Percentiles rank a stretch among this genome's conserved stretches.
phyloP scores from a whole-genome alignment of 2,329 filamentous ascomycete species.

The Meredithiella fracta region DNA sequence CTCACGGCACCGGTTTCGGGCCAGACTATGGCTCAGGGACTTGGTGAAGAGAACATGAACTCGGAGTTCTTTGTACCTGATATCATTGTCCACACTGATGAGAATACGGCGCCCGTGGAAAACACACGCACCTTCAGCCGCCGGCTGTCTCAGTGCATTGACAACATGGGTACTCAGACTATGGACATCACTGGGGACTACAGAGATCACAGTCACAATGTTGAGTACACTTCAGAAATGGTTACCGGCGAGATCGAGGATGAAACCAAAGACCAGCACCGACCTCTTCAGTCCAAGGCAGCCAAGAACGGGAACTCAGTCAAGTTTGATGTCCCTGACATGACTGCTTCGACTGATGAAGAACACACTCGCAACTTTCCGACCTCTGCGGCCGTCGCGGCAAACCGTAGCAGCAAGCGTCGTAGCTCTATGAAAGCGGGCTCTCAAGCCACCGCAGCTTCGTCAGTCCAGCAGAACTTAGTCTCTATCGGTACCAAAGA shows the following conservation, averaged over 20 bases:
- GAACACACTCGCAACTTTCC: conserved; percentile 15
- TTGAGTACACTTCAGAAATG: conserved; percentile 19
- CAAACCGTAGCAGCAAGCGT: conserved; percentile 29
- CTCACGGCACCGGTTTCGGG: conserved; percentile 14
- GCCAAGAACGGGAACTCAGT: conserved; percentile 12
- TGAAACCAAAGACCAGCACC: conserved; percentile 6
- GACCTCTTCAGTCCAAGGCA: conserved; percentile 3
- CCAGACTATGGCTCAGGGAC: conserved; percentile 15
- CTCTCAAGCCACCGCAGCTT: neutral
- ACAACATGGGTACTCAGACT: conserved; percentile 75
- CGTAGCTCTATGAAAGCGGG: conserved; percentile 18
- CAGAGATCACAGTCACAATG: conserved; percentile 19
- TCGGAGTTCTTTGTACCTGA: conserved; percentile 43
- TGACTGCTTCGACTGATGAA: conserved; percentile 18
- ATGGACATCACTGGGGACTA: conserved; percentile 72
- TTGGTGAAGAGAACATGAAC: conserved; percentile 36
- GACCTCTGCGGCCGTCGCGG: conserved; percentile 14
- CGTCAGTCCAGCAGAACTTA: neutral
- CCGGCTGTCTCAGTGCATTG: conserved; percentile 28
- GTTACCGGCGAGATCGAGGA: conserved; percentile 15
- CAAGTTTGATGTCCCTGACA: conserved; percentile 26
- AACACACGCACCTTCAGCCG: conserved; percentile 24
- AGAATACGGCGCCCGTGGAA: conserved; percentile 22
- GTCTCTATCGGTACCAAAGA: conserved; percentile 8
- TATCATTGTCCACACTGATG: conserved; percentile 35